Evolutionary conservation across 2,329 filamentous ascomycete species (phyloP), one percentile per base, ranked within the genome.

Genomic region (Penicillium sp.): DNA sequence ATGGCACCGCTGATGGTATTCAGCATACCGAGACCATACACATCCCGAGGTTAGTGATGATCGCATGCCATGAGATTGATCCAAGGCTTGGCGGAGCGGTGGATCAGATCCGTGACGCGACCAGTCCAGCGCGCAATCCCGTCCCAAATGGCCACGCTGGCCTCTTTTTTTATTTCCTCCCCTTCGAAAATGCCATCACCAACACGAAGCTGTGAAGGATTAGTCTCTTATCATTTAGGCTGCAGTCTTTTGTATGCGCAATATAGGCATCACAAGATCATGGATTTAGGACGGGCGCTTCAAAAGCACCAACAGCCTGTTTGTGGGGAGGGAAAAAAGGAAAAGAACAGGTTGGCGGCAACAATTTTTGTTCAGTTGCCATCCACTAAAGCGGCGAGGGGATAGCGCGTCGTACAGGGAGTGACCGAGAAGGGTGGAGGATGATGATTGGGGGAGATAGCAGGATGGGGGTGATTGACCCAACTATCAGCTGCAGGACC

Each of bases 291-390:
- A 21, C 19, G 29, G 31, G 29, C 45, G 45, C 45, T 31, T 47
- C 24, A 26, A 29, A 19, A n/a, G 14, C 44, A 27, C n/a, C 14
- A 21, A 47, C 45, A 47, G 11, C 29, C 29, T 31, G n/a, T 26
- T 19, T 43, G 21, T 43, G 49, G 42, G 48, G 53, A 42, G 44
- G 55, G 48, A 61, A 49, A 49, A 57, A 63, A 54, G 53, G 56
- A 64, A 60, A 51, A 55, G 59, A 53, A 50, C 55, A 60, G 51
- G 49, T 42, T 46, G 47, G 55, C 53, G 56, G 56, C 58, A 63
- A 63, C 54, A 64, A 67, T 63, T 72, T 73, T 73, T 73, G 68
- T 70, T 73, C 69, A 65, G 59, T 68, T 68, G 66, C 63, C 64
- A 59, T 65, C 56, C 44, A 54, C 61, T 69, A 72, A 73, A 74